Evolutionary conservation across 257 asterid genomes (phyloP).

Genomic region (Solanum bulbocastanum): DNA sequence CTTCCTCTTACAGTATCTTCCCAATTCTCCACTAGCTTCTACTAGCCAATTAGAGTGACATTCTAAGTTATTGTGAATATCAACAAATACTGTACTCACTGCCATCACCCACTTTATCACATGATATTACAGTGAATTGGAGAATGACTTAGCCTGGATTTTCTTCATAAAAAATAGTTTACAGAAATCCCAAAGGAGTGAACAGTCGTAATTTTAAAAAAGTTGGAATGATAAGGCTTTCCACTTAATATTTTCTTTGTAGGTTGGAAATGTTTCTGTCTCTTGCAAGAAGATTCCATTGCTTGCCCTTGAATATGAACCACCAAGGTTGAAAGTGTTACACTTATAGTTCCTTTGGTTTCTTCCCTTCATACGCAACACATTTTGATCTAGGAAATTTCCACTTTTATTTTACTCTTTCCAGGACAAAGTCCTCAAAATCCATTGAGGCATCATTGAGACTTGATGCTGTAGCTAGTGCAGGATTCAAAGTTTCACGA

Average conservation of each 20-base stretch:
- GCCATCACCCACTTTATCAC: not conserved
- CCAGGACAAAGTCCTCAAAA: conserved; percentile 60
- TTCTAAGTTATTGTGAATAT: not conserved
- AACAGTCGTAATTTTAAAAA: no score
- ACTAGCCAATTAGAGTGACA: not conserved
- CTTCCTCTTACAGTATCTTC: not conserved
- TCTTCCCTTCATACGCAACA: not conserved
- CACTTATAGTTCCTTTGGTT: not conserved
- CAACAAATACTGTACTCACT: not conserved
- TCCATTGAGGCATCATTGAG: conserved; percentile 81
- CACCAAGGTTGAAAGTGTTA: conserved; percentile 53
- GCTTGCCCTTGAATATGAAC: conserved; percentile 88
- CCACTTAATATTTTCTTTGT: conserved; percentile 8
- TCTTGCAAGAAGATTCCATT: conserved; percentile 75
- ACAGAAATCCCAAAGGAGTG: not conserved
- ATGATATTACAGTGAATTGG: not conserved
- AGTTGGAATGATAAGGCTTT: not conserved
- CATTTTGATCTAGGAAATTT: not conserved
- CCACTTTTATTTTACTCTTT: not conserved
- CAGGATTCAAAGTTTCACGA: conserved; percentile 90
- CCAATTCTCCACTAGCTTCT: not conserved
- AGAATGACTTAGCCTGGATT: not conserved
- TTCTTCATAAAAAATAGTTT: not conserved
- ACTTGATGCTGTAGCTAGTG: conserved; percentile 87
- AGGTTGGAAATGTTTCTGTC: conserved; percentile 91